phyloP scores from a whole-genome alignment of 345 rosid genomes.

The Hevea brasiliensis region DNA sequence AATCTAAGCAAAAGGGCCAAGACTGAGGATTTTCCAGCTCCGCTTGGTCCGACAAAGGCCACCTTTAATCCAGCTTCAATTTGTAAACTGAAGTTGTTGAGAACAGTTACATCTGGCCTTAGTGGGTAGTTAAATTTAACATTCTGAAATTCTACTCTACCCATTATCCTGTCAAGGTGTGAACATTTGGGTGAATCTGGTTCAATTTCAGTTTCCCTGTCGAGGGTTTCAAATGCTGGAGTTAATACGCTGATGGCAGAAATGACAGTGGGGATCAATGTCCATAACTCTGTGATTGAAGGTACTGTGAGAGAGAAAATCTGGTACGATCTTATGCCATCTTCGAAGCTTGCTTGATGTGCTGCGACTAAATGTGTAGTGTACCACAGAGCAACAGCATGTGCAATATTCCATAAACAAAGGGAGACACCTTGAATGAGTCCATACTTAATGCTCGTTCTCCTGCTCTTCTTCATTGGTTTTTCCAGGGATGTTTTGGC shows the following conservation, averaged over 20 bases:
- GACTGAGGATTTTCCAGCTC: constrained; percentile 64
- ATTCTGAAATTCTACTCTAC: constrained; percentile 44
- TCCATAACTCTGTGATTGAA: constrained; percentile 73
- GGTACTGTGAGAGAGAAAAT: constrained; percentile 72
- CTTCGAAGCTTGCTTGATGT: constrained; percentile 40
- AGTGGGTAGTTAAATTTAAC: constrained; percentile 55
- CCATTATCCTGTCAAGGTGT: constrained; percentile 26
- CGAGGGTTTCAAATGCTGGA: constrained; percentile 57
- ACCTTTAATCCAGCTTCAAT: constrained; percentile 50
- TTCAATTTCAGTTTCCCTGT: constrained; percentile 50
- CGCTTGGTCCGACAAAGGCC: constrained; percentile 63
- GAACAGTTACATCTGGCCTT: constrained; percentile 54
- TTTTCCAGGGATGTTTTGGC: constrained; percentile 37
- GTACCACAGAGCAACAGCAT: constrained; percentile 68
- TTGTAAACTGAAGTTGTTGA: constrained; percentile 45
- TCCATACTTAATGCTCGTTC: constrained; percentile 52
- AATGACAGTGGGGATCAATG: constrained; percentile 52
- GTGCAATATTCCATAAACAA: constrained; percentile 72
- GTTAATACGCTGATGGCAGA: constrained; percentile 51
- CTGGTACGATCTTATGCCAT: constrained; percentile 61
- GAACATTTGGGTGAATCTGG: constrained; percentile 38
- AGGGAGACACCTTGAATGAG: constrained; percentile 62
- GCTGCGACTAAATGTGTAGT: constrained; percentile 40
- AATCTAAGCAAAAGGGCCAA: constrained; percentile 55
- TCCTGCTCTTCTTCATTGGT: constrained; percentile 41